Evolutionary conservation across 805 yeast genomes (phyloP).

Genomic region (Candida succiphila): DNA sequence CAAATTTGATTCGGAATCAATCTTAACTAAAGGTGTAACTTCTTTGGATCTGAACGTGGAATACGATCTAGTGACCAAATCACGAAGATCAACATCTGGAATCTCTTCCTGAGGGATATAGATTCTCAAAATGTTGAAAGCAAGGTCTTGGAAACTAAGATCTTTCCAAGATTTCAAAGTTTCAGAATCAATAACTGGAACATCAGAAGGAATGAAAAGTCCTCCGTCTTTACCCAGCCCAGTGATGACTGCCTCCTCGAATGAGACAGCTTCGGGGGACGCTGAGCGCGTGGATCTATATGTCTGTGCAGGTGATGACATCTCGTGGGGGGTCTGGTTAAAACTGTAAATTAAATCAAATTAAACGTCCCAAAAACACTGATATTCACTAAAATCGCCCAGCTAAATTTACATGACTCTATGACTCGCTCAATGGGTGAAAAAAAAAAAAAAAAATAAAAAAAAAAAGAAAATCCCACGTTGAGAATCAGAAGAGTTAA

Average conservation of each 20-base stretch:
- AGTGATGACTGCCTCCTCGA: constrained; percentile 75
- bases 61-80: constrained; percentile 62
- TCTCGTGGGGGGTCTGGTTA: too few species aligned
- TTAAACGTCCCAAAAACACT: too few species aligned
- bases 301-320: too few species aligned
- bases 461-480: too few species aligned
- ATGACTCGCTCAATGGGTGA: too few species aligned
- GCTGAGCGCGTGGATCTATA: constrained; percentile 78
- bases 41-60: constrained; percentile 81
- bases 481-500: too few species aligned
- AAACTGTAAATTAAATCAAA: too few species aligned
- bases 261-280: constrained; percentile 40
- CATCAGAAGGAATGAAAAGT: constrained; percentile 74
- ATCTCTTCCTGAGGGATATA: constrained; percentile 72
- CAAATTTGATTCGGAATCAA: constrained; percentile 46
- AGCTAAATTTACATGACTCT: too few species aligned
- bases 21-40: constrained; percentile 72
- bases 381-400: too few species aligned
- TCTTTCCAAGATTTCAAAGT: constrained; percentile 59
- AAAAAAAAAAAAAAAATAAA: too few species aligned
- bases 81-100: constrained; percentile 53
- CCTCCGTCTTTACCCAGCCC: constrained; percentile 98
- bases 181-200: constrained; percentile 50
- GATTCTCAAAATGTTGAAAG: constrained; percentile 73
- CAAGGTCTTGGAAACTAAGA: constrained; percentile 75